These are phyloP conservation scores for Nicotiana sylvestris DNA, from an alignment of 257 asterid genomes.

Conservation along the genomic window DNA sequence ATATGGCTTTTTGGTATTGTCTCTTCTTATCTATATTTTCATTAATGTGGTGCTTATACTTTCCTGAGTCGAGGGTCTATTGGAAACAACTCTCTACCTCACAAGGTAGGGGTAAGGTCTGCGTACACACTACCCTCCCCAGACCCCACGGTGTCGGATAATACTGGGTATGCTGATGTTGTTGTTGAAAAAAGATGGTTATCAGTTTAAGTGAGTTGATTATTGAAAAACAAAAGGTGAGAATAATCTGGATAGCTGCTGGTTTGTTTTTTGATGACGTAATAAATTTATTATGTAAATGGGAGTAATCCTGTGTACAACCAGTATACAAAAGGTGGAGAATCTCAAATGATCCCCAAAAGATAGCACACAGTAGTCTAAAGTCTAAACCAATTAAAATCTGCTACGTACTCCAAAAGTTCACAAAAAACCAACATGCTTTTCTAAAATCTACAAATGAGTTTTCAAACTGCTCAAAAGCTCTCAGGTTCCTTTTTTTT, in stretches of 20 bases:
- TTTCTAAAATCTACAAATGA: neutral
- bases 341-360: neutral
- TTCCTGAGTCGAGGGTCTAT: too few relatives aligned
- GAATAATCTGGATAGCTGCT: slow-evolving; percentile 2
- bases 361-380: neutral
- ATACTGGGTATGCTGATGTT: too few relatives aligned
- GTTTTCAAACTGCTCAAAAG: neutral
- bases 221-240: neutral
- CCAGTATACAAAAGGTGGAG: neutral
- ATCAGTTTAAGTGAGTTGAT: neutral
- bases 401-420: neutral
- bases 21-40: too few relatives aligned
- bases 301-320: neutral
- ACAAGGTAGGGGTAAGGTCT: too few relatives aligned
- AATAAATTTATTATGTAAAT: neutral
- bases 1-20: too few relatives aligned
- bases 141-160: too few relatives aligned
- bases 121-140: too few relatives aligned
- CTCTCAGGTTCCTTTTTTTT: neutral
- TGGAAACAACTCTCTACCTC: too few relatives aligned
- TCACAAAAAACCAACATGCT: neutral
- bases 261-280: neutral
- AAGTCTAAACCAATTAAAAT: neutral
- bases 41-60: too few relatives aligned
- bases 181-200: neutral